These are phyloP conservation scores for Solanum virginianum DNA, from an alignment of 257 asterid species.

Conservation along the genomic window DNA sequence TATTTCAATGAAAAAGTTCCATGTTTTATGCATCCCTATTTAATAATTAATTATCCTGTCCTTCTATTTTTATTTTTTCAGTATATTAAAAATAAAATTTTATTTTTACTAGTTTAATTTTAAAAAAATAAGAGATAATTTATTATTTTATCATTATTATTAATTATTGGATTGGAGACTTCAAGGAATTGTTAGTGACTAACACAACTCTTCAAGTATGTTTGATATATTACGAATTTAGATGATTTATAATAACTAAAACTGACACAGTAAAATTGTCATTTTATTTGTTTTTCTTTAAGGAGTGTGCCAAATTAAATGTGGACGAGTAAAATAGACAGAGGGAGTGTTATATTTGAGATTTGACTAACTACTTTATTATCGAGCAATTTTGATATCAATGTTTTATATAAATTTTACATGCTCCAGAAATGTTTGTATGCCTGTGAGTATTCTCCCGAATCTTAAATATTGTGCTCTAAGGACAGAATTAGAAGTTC, in stretches of 20 bases:
- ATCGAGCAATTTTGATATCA: not conserved
- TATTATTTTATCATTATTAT: not conserved
- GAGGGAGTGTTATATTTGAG: not conserved
- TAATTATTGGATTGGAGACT: not conserved
- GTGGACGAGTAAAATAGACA: not conserved
- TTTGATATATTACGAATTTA: not conserved
- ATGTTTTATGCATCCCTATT: not conserved
- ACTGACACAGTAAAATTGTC: no score
- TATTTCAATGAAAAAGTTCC: not conserved
- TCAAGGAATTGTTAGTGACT: not conserved
- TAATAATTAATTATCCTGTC: no score
- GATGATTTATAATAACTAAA: not conserved
- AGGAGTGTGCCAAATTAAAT: no score
- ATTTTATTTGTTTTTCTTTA: no score
- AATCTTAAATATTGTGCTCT: not conserved
- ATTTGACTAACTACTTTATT: not conserved
- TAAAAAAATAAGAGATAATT: not conserved
- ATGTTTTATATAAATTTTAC: not conserved
- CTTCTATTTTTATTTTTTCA: not conserved
- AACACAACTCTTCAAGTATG: not conserved
- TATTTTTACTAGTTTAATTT: no score
- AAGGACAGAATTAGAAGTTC: not conserved
- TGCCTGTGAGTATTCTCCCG: not conserved
- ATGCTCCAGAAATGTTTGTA: not conserved
- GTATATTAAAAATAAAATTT: not conserved